A percentile compares a stretch with the other conserved stretches of the same genome.
phyloP scores from a whole-genome alignment of 768 basidiomycete species.

The Termitomyces bulborhizus region DNA sequence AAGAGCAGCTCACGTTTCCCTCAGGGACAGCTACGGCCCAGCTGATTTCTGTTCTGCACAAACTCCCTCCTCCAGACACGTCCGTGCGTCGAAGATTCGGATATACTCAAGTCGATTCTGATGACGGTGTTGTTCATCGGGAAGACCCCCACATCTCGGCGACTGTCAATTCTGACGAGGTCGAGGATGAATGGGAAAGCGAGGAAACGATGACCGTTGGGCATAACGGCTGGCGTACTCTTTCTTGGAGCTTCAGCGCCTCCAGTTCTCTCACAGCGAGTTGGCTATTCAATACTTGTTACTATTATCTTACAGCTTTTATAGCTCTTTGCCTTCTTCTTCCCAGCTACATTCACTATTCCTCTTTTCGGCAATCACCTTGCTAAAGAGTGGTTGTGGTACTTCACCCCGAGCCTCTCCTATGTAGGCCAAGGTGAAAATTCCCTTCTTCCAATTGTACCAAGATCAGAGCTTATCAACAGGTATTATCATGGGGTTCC shows the following conservation, averaged over 20 bases:
- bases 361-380: conserved; percentile 81
- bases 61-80: conserved; percentile 61
- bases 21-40: conserved; percentile 96
- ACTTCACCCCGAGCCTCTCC: conserved; percentile 84
- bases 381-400: conserved; percentile 89
- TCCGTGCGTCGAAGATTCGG: conserved; percentile 48
- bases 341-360: conserved; percentile 82
- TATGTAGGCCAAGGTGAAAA: conserved; percentile 86
- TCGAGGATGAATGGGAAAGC: conserved; percentile 26
- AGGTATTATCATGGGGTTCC: conserved; percentile 98
- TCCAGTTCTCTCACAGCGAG: conserved; percentile 75
- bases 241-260: conserved; percentile 72
- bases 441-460: not conserved
- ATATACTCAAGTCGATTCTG: conserved; percentile 40
- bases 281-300: conserved; percentile 5
- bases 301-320: conserved; percentile 2
- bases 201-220: conserved; percentile 45
- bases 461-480: not conserved
- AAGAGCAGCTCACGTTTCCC: conserved; percentile 91
- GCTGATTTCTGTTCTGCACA: conserved; percentile 85
- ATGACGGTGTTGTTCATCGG: conserved; percentile 22
- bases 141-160: conserved; percentile 8
- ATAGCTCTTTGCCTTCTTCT: conserved; percentile 83
- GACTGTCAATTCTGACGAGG: conserved; percentile 17
- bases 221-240: conserved; percentile 69